These are phyloP conservation scores for Vanrija humicola DNA, from an alignment of 1,284 basidiomycete species.

Conservation along the genomic window DNA sequence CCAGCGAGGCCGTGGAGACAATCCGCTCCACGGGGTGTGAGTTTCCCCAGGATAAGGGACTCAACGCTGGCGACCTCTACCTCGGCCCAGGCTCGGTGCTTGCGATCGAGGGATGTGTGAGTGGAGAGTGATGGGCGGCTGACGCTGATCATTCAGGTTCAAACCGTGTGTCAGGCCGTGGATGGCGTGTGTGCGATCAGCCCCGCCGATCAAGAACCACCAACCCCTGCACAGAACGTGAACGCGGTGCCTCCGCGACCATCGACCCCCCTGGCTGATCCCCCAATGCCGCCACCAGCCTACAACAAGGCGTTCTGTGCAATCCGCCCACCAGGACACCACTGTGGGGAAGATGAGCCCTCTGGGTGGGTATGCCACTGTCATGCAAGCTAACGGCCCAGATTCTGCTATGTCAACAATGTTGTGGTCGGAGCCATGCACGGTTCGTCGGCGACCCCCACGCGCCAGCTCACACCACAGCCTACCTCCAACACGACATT, in stretches of 20 bases:
- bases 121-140: conserved; percentile 57
- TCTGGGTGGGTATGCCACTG: conserved; percentile 56
- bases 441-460: conserved; percentile 53
- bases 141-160: conserved; percentile 56
- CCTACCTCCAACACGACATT: conserved; percentile 72
- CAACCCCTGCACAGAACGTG: neutral
- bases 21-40: conserved; percentile 66
- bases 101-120: conserved; percentile 44
- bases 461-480: conserved; percentile 49
- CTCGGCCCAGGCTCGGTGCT: conserved; percentile 55
- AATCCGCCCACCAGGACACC: conserved; percentile 83
- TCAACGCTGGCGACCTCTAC: conserved; percentile 71
- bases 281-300: neutral
- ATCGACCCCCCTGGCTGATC: conserved; percentile 20
- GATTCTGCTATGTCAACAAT: conserved; percentile 91
- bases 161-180: conserved; percentile 77
- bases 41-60: conserved; percentile 67
- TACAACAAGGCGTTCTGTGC: conserved; percentile 68
- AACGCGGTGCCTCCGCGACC: conserved; percentile 9
- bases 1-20: conserved; percentile 61
- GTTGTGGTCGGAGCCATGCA: conserved; percentile 85
- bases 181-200: conserved; percentile 57
- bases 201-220: conserved; percentile 9
- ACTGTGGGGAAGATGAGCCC: conserved; percentile 81
- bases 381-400: conserved; percentile 8